A percentile compares a stretch with the other conserved stretches of the same genome.
These are phyloP conservation scores for Mycena citricolor DNA, from an alignment of 1,284 basidiomycete species.

Conservation along the genomic window DNA sequence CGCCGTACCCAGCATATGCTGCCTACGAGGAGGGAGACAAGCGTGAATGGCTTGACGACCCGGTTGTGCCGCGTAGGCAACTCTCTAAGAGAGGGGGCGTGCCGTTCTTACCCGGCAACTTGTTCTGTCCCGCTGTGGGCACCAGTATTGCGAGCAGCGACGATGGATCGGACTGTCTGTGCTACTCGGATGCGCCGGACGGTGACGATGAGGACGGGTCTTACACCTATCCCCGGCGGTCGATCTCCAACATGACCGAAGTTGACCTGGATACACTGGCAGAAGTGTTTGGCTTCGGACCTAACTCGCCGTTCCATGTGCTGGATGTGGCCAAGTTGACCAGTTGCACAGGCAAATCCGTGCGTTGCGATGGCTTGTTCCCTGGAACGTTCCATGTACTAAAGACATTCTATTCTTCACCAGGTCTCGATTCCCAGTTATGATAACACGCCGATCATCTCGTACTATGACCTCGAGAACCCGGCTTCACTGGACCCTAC, in stretches of 20 bases:
- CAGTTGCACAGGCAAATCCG: no score
- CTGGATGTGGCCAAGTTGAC: no score
- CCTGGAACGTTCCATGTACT: no score
- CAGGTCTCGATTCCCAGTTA: no score
- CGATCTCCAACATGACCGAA: no score
- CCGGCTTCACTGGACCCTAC: conserved; percentile 2
- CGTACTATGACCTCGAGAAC: conserved; percentile 7
- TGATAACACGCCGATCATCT: conserved; percentile 2
- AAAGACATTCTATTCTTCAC: no score
- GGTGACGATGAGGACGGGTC: no score
- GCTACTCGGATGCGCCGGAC: conserved; percentile 1
- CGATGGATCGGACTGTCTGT: background rate
- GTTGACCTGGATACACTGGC: no score
- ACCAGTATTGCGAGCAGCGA: conserved; percentile 1
- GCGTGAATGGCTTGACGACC: conserved; percentile 2
- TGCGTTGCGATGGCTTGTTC: no score
- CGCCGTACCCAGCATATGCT: background rate
- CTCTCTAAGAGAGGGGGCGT: conserved; percentile 6
- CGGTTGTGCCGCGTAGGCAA: background rate
- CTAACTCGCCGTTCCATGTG: no score
- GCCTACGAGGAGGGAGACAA: background rate
- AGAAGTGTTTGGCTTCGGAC: no score
- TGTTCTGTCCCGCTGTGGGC: conserved; percentile 5
- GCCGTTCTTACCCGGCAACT: conserved; percentile 8
- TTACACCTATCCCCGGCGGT: no score